Conservation (phyloP, 2,329 filamentous ascomycete species). For the Xylaria polymorpha region DNA sequence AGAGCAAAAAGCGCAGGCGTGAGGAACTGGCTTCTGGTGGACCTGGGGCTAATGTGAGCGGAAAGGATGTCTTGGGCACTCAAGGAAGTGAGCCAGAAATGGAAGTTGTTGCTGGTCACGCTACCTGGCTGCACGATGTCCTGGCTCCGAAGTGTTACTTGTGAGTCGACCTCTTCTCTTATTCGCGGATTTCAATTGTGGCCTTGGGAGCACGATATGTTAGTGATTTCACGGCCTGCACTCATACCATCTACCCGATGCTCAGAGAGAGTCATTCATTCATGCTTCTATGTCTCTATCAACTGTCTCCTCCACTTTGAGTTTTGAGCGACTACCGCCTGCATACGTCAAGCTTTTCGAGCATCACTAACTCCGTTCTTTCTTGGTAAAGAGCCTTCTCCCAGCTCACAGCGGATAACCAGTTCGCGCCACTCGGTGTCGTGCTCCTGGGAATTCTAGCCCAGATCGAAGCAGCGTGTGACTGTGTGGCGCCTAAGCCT, state of each 20-base stretch:
- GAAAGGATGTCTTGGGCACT: conserved; percentile 12
- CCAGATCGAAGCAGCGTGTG: conserved; percentile 62
- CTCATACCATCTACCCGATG: not conserved
- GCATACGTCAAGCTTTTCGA: not conserved
- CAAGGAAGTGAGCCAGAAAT: conserved; percentile 27
- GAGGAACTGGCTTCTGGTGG: conserved; percentile 41
- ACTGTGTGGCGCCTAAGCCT: conserved; percentile 46
- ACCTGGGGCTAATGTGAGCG: conserved; percentile 12
- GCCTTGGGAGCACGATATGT: not conserved
- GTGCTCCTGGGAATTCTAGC: conserved; percentile 74
- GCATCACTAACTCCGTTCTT: conserved; percentile 12
- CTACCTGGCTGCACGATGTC: conserved; percentile 55
- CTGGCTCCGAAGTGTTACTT: conserved; percentile 58
- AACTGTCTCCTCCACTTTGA: not conserved
- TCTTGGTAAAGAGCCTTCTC: conserved; percentile 67
- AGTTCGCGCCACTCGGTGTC: conserved; percentile 77
- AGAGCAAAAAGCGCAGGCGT: conserved; percentile 56
- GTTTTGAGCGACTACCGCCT: not conserved
- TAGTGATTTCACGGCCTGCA: not conserved
- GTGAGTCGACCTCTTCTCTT: conserved; percentile 50
- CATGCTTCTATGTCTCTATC: not conserved
- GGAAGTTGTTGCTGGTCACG: conserved; percentile 40
- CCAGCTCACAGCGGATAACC: conserved; percentile 75
- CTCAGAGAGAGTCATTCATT: not conserved
- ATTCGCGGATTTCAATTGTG: not conserved